These are phyloP conservation scores for Quercus ilex DNA, from an alignment of 306 rosid genomes.

Conservation along the genomic window DNA sequence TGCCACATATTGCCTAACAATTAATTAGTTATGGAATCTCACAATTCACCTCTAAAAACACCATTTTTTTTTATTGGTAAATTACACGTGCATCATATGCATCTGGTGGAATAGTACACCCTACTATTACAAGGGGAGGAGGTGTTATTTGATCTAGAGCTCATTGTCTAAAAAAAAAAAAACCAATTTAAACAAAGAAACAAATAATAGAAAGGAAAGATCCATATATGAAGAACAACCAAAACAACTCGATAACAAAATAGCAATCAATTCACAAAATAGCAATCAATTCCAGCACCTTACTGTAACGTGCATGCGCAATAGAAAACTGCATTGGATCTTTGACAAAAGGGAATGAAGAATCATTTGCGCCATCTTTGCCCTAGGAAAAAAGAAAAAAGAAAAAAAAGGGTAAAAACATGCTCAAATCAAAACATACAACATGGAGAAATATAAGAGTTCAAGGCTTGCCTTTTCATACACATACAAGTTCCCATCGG, in stretches of 20 bases:
- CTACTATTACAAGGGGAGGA: no score
- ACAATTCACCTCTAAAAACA: no score
- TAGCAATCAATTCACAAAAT: slow-evolving; percentile 8
- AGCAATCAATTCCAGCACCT: slow-evolving; percentile 47
- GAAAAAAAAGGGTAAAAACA: slow-evolving; percentile 18
- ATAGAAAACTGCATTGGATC: slow-evolving; percentile 91
- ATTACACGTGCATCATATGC: no score
- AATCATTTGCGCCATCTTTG: slow-evolving; percentile 85
- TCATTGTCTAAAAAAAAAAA: not conserved
- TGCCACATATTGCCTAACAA: no score
- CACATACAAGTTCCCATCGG: slow-evolving; percentile 88
- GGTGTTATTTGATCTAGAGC: no score
- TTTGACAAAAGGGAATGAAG: slow-evolving; percentile 79
- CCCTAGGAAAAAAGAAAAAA: slow-evolving; percentile 37
- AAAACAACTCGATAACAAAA: slow-evolving; percentile 1
- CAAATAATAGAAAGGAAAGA: not conserved
- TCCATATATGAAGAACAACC: not conserved
- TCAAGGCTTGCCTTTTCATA: slow-evolving; percentile 81
- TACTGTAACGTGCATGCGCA: slow-evolving; percentile 90
- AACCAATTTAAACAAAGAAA: not conserved
- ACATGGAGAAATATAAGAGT: slow-evolving; percentile 10
- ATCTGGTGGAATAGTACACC: no score
- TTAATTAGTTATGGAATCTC: no score
- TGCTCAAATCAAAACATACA: slow-evolving; percentile 4
- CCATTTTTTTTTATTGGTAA: no score